Base-by-base conservation (phyloP, 2,329 filamentous ascomycete genomes). In the Monosporascus ibericus region DNA sequence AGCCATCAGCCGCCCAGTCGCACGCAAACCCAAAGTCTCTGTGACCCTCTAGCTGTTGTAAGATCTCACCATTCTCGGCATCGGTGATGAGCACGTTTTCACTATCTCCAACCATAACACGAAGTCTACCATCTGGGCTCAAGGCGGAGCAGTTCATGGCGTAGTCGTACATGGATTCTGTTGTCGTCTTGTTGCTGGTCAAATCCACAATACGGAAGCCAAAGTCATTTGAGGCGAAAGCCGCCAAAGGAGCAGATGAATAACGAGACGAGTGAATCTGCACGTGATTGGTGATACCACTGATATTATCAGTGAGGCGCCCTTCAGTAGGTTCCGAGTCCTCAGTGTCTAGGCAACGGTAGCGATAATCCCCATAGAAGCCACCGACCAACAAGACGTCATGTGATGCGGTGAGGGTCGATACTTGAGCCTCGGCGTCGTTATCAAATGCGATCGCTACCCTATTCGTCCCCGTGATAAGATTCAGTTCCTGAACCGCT, bases 1-100 rank as follows among this genome's bases (percentile, higher is more conserved):
- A 84, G 34, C 87, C 88, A 64, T 92, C 85, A 50, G 87, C 83
- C 18, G 87, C 85, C 88, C 88, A 92, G 58, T 86, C 88, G 62
- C 86, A 90, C 2, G 88, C 83, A 62, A 92, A 92, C 2, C 84
- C 86, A 59, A 79, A 87, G 63, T 91, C 87, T 15, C 74, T 75
- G 63, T 90, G 87, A 2, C 85, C 84, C 4, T 72, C 68, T 2
- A 92, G 77, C 25, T 72, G 70, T 58, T 85, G 76, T 56, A 79
- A 75, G 51, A 73, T 74, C 54, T 77, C 71, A 15, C 86, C 84
- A 14, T 79, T 83, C 51, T 89, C 86, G 11, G 87, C 83, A 55
- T 88, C 80, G 15, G 82, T 80, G 62, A 92, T 87, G 48, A 86
- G 71, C 0, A 86, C 82, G 39, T 86, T 76, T 52, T 75, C 71